phyloP scores from a whole-genome alignment of 495 filamentous ascomycete species.

The Penicillium diatomitis region DNA sequence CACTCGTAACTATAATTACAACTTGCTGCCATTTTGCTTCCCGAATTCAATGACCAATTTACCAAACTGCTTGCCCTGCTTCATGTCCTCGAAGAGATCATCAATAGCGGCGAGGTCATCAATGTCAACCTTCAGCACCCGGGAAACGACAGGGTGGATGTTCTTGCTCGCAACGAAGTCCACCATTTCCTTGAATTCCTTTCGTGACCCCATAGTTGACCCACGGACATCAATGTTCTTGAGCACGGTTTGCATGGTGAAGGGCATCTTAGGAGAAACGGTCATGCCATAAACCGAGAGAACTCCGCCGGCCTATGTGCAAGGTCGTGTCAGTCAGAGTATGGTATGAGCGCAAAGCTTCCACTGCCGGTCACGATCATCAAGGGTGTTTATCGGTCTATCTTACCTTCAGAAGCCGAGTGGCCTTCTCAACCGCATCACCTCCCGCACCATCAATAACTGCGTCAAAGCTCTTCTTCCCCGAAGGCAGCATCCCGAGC shows the following conservation, averaged over 20 bases:
- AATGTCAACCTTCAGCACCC: conserved; percentile 49
- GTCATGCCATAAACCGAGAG: conserved; percentile 74
- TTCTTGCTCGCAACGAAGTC: conserved; percentile 56
- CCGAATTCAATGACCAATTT: conserved; percentile 60
- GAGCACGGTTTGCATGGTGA: conserved; percentile 59
- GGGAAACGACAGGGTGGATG: conserved; percentile 56
- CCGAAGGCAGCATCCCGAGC: conserved; percentile 40
- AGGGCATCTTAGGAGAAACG: conserved; percentile 61
- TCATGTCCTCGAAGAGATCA: conserved; percentile 65
- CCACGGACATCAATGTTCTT: conserved; percentile 67
- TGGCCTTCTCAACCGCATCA: conserved; percentile 51
- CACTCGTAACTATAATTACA: conserved; percentile 17
- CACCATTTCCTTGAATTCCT: conserved; percentile 70
- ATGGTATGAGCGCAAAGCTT: background rate
- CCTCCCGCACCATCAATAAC: conserved; percentile 74
- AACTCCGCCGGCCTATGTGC: conserved; percentile 47
- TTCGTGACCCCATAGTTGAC: conserved; percentile 66
- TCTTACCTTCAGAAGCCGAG: conserved; percentile 47
- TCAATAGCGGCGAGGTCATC: conserved; percentile 58
- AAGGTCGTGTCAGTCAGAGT: background rate
- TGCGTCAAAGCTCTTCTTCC: conserved; percentile 53
- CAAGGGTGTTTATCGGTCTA: conserved; percentile 56
- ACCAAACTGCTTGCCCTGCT: conserved; percentile 65
- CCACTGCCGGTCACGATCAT: conserved; percentile 30
- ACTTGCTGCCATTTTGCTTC: conserved; percentile 31